Evolutionary conservation across 2,329 filamentous ascomycete genomes (phyloP).

Genomic region (Exophiala sp.): DNA sequence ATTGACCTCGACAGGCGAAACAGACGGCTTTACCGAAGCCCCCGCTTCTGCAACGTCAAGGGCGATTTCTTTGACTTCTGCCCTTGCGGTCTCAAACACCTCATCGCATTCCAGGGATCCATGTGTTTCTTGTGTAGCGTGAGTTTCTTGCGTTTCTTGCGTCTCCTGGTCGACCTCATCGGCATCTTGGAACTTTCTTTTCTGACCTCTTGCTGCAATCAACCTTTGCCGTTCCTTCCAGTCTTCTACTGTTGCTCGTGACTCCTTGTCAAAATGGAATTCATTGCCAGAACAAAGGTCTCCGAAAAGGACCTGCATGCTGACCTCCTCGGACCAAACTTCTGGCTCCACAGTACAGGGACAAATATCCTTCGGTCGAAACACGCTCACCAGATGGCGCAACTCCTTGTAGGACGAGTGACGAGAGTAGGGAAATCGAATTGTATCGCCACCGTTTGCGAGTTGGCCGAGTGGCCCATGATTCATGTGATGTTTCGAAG

Average conservation of each 20-base stretch:
- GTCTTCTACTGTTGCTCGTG: slow-evolving; percentile 43
- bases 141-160: slow-evolving; percentile 7
- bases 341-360: slow-evolving; percentile 70
- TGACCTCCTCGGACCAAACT: slow-evolving; percentile 61
- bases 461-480: background rate
- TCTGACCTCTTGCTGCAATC: slow-evolving; percentile 26
- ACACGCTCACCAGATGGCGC: slow-evolving; percentile 63
- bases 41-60: background rate
- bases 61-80: background rate
- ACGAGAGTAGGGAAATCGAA: slow-evolving; percentile 76
- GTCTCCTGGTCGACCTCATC: slow-evolving; percentile 14
- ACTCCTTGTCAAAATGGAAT: slow-evolving; percentile 65
- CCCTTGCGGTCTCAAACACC: slow-evolving; percentile 3
- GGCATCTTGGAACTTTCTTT: slow-evolving; percentile 15
- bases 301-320: slow-evolving; percentile 69
- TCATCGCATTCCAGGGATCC: slow-evolving; percentile 6
- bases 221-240: slow-evolving; percentile 19
- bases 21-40: too few relatives aligned
- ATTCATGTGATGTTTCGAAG: background rate
- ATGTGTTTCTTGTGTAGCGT: slow-evolving; percentile 3
- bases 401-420: slow-evolving; percentile 85
- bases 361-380: slow-evolving; percentile 73
- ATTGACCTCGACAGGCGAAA: background rate
- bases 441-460: slow-evolving; percentile 7
- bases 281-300: slow-evolving; percentile 57